These are phyloP conservation scores for Boletus rubropictus DNA, from an alignment of 768 basidiomycete species.

Conservation along the genomic window DNA sequence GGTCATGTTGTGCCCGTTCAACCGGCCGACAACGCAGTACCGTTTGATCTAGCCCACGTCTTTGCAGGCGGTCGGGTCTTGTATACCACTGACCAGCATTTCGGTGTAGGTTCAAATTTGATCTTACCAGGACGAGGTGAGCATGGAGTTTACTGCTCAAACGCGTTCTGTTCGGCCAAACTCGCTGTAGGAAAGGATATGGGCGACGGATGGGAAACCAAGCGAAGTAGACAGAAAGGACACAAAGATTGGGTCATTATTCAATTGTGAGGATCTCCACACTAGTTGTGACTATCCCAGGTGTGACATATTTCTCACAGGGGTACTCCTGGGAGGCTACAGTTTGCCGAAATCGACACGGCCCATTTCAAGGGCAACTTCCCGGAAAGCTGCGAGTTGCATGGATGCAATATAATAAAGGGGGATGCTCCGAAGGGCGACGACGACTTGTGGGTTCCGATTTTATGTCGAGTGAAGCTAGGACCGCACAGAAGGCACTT, in stretches of 20 bases:
- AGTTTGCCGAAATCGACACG: conserved; percentile 84
- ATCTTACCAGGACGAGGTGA: conserved; percentile 82
- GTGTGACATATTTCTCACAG: conserved; percentile 33
- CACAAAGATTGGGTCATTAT: conserved; percentile 92
- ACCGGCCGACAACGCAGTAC: conserved; percentile 40
- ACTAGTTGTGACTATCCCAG: background rate
- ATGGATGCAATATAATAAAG: conserved; percentile 41
- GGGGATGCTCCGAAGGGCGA: conserved; percentile 35
- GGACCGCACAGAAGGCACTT: conserved; percentile 88
- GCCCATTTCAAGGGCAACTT: conserved; percentile 95
- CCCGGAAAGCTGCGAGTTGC: conserved; percentile 80
- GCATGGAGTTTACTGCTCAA: background rate
- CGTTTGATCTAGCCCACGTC: conserved; percentile 86
- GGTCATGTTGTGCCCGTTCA: conserved; percentile 67
- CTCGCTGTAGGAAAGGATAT: conserved; percentile 64
- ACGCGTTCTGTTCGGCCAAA: background rate
- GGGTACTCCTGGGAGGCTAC: conserved; percentile 68
- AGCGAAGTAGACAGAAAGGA: conserved; percentile 69
- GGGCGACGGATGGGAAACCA: conserved; percentile 99
- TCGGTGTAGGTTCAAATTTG: conserved; percentile 85
- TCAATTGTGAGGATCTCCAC: conserved; percentile 54
- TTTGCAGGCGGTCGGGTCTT: conserved; percentile 85
- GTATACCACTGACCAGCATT: conserved; percentile 89
- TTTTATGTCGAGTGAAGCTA: conserved; percentile 73
- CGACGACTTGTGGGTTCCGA: conserved; percentile 54